Base-by-base conservation (phyloP, 1,139 yeast genomes). In the Ogataea hybrid region DNA sequence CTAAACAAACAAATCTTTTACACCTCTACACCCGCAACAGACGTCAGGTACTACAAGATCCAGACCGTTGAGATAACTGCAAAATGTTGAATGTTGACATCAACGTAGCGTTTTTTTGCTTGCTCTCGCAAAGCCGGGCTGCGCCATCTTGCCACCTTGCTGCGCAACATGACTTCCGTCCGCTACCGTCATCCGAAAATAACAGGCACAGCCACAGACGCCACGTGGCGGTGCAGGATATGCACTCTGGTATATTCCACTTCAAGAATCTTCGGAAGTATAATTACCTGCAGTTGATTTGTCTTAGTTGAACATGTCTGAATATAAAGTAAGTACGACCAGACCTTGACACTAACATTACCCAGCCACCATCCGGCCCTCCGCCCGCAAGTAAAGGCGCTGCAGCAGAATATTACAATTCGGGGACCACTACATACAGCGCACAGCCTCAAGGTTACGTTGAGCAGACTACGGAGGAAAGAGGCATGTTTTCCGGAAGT, bases 391-490 rank as follows among this genome's bases (percentile, higher is more conserved):
- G 43, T 6, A 46, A 49, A 34, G 58, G 59, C 6, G 44, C 58
- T 6, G 59, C 58, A 10, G 57, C 57, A 1, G 58, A 53, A 8
- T 55, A 48, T 39, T 55, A 55, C 43, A 51, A 49, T 30, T 17
- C 51, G 3, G 54, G 52, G 9, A 17, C 33, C 9, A 16, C 20
- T 17, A 20, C 33, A 15, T 30, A 42, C 12, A 25, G 27, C 18
- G 12, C 29, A 23, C 40, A 38, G 28, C 52, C 44, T 17, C 49
- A 43, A 17, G 46, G 45, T 14, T 43, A 49, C 17, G 44, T 41
- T 17, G 56, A 50, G 35, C 51, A 36, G 20, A 23, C 35, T 10
- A 32, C 33, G 15, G 48, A 52, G 27, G 43, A 43, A 25, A 52
- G 56, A 41, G 52, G 49, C 8, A 23, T 41, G 31, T 44, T 39